A percentile compares a stretch with the other conserved stretches of the same genome.
These are phyloP conservation scores for Huntiella savannae DNA, from an alignment of 2,329 filamentous ascomycete genomes.

Conservation along the genomic window DNA sequence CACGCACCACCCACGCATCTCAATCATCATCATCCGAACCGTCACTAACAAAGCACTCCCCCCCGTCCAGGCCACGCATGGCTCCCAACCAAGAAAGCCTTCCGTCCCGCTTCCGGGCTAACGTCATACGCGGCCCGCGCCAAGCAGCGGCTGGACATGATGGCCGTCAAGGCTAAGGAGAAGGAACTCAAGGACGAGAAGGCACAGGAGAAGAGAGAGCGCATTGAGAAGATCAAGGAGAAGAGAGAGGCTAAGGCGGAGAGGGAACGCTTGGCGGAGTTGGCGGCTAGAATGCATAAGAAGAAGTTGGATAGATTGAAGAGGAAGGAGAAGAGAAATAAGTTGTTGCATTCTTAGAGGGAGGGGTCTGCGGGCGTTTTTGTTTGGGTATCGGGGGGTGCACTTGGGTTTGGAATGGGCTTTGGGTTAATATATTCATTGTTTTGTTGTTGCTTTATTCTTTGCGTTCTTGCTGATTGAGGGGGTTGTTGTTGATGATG, in stretches of 20 bases:
- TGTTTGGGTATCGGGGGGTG: not conserved
- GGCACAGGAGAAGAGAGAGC: slow-evolving; percentile 70
- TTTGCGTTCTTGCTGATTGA: not conserved
- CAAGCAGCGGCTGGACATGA: slow-evolving; percentile 47
- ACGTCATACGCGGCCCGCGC: slow-evolving; percentile 62
- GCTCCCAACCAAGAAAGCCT: slow-evolving; percentile 67
- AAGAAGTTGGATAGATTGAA: slow-evolving; percentile 87
- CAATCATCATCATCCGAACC: not conserved
- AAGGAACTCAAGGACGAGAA: slow-evolving; percentile 94
- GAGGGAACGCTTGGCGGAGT: slow-evolving; percentile 76
- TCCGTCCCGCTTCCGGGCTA: slow-evolving; percentile 62
- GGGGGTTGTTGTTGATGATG: too few species aligned
- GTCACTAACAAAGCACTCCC: not conserved
- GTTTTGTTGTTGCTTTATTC: slow-evolving; percentile 2
- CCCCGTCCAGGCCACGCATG: slow-evolving; percentile 66
- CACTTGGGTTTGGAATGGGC: not conserved
- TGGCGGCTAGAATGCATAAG: slow-evolving; percentile 95
- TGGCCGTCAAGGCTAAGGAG: slow-evolving; percentile 77
- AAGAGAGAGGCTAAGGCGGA: slow-evolving; percentile 79
- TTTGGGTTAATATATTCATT: not conserved
- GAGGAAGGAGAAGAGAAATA: slow-evolving; percentile 92
- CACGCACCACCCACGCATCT: not conserved
- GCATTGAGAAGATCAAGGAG: slow-evolving; percentile 64
- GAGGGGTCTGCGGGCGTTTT: not conserved
- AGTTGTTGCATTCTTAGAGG: slow-evolving; percentile 45